Percentiles rank a stretch among this genome's conserved stretches.
Conservation (phyloP, 2,329 filamentous ascomycete genomes). For the Talaromyces pinophilus region DNA sequence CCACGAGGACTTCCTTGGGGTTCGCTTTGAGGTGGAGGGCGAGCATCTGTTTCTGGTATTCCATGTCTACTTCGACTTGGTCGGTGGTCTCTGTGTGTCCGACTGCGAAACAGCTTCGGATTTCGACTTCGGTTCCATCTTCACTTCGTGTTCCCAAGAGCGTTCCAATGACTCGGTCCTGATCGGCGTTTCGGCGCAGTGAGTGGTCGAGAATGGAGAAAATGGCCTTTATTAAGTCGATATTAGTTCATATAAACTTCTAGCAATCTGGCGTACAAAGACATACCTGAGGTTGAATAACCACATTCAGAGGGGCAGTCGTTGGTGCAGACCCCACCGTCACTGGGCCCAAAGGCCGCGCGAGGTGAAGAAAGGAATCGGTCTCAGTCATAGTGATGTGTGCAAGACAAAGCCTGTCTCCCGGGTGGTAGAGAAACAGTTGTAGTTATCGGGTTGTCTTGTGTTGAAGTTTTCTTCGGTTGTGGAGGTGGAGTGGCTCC, state of each 20-base stretch:
- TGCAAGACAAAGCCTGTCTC: slow-evolving; percentile 26
- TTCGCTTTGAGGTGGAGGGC: slow-evolving; percentile 90
- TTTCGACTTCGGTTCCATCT: slow-evolving; percentile 94
- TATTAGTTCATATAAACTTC: too few species aligned
- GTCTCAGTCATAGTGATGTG: slow-evolving; percentile 72
- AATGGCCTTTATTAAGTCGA: slow-evolving; percentile 51
- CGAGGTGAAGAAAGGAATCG: slow-evolving; percentile 90
- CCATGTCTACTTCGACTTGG: slow-evolving; percentile 98
- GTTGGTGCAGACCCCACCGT: slow-evolving; percentile 76
- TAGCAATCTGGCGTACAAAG: slow-evolving; percentile 21
- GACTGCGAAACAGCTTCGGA: slow-evolving; percentile 95
- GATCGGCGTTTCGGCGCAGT: slow-evolving; percentile 84
- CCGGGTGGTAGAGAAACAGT: slow-evolving; percentile 27
- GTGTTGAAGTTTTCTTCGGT: slow-evolving; percentile 29
- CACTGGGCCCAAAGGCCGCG: slow-evolving; percentile 84
- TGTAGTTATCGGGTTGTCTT: slow-evolving; percentile 26
- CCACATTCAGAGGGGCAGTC: slow-evolving; percentile 88
- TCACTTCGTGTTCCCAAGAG: slow-evolving; percentile 90
- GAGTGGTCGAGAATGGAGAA: slow-evolving; percentile 83
- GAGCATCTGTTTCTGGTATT: slow-evolving; percentile 99
- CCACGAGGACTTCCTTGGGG: slow-evolving; percentile 89
- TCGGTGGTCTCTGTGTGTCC: slow-evolving; percentile 98
- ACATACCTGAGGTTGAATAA: slow-evolving; percentile 89
- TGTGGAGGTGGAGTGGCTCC: slow-evolving; percentile 32
- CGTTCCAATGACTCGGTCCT: slow-evolving; percentile 94